Conservation (phyloP, 306 rosid species). For the Luffa aegyptiaca region DNA sequence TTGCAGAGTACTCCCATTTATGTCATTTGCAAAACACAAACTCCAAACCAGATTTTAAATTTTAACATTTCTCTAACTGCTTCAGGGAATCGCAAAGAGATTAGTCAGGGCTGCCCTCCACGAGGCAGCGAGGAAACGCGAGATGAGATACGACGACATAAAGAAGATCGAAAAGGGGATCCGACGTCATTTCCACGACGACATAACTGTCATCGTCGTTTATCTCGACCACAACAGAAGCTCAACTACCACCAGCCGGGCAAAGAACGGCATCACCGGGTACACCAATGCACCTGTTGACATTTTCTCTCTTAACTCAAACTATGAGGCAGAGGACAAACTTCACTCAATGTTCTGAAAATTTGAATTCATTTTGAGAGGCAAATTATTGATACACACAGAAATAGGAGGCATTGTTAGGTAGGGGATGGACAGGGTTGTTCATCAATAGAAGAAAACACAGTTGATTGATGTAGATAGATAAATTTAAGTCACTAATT, state of each 20-base stretch:
- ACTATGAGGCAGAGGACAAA: slow-evolving; percentile 31
- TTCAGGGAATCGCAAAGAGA: slow-evolving; percentile 93
- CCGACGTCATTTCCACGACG: slow-evolving; percentile 88
- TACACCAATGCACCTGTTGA: slow-evolving; percentile 72
- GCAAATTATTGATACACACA: not conserved
- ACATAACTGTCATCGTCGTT: slow-evolving; percentile 75
- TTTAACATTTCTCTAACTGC: not conserved
- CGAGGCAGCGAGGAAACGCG: slow-evolving; percentile 85
- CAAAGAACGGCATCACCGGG: slow-evolving; percentile 32
- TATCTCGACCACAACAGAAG: slow-evolving; percentile 60
- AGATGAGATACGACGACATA: slow-evolving; percentile 79
- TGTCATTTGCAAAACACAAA: not conserved
- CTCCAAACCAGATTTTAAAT: not conserved
- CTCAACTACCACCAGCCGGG: slow-evolving; percentile 26
- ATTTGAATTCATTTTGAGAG: not conserved
- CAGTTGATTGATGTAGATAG: slow-evolving; percentile 7
- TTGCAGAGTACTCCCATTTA: slow-evolving; percentile 1
- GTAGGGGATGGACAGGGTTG: not conserved
- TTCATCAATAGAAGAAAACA: not conserved
- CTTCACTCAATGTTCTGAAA: slow-evolving; percentile 23
- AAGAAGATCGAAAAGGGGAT: slow-evolving; percentile 74
- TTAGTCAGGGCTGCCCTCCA: slow-evolving; percentile 73
- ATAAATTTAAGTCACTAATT: slow-evolving; percentile 5
- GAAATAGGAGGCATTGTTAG: not conserved
- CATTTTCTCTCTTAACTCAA: slow-evolving; percentile 49